These are phyloP conservation scores for Rosa persica DNA, from an alignment of 306 rosid genomes.

Conservation along the genomic window DNA sequence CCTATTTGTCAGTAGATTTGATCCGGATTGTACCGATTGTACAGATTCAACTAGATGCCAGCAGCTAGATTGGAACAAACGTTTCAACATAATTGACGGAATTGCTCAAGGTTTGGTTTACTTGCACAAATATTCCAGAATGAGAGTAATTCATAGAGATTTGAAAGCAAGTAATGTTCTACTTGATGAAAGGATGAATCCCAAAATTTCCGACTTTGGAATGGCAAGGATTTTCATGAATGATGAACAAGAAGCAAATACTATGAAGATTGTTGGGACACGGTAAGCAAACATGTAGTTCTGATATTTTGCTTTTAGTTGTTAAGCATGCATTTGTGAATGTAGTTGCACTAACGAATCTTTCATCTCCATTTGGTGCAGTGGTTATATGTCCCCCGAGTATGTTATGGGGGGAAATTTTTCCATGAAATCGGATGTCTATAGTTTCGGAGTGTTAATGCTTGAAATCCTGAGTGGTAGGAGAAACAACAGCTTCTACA, in stretches of 20 bases:
- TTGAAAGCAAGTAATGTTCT: background rate
- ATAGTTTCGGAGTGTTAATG: constrained; percentile 6
- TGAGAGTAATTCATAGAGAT: constrained; percentile 7
- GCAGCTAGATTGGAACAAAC: background rate
- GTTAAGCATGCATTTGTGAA: too few species aligned
- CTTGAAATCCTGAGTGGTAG: constrained; percentile 11
- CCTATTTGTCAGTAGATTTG: background rate
- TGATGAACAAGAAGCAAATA: background rate
- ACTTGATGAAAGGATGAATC: constrained; percentile 1
- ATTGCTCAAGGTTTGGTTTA: constrained; percentile 2
- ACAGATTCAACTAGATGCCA: background rate
- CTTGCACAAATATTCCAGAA: constrained; percentile 1
- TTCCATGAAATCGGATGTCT: background rate
- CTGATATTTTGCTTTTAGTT: background rate
- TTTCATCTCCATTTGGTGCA: background rate
- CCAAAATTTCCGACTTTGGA: constrained; percentile 8
- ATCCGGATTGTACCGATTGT: too few species aligned
- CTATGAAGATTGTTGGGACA: background rate
- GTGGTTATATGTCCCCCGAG: background rate
- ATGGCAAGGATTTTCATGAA: constrained; percentile 1
- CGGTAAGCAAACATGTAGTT: background rate
- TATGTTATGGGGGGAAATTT: background rate
- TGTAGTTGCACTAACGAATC: background rate
- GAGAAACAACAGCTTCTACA: constrained; percentile 1
- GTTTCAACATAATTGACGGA: background rate